phyloP scores from a whole-genome alignment of 345 rosid genomes.

The Brassica incana region DNA sequence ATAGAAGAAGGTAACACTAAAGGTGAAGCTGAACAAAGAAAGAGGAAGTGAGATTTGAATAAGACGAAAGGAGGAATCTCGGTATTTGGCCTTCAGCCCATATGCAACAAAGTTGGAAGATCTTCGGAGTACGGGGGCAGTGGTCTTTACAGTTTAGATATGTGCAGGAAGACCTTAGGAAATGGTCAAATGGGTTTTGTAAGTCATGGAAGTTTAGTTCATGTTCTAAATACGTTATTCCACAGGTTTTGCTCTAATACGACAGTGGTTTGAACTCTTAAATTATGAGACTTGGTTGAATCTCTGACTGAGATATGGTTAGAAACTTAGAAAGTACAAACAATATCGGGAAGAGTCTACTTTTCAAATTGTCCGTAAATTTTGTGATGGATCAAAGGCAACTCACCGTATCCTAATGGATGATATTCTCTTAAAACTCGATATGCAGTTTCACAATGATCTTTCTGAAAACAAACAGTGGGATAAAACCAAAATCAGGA shows the following conservation, averaged over 20 bases:
- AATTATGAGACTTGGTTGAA: background rate
- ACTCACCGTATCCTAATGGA: background rate
- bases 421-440: background rate
- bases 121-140: background rate
- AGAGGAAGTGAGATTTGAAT: no score
- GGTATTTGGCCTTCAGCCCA: background rate
- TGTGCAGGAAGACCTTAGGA: background rate
- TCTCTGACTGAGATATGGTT: background rate
- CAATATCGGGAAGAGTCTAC: background rate
- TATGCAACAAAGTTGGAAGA: background rate
- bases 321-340: background rate
- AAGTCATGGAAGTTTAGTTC: background rate
- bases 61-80: background rate
- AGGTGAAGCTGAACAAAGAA: background rate
- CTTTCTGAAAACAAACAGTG: background rate
- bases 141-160: background rate
- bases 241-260: background rate
- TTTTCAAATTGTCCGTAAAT: background rate
- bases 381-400: background rate
- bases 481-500: background rate
- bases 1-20: conserved; percentile 31
- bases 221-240: background rate
- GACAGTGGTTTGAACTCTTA: background rate
- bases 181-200: background rate
- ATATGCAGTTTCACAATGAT: background rate